Conservation (phyloP, 177 flowering plant genomes). For the Tripterygium wilfordii region DNA sequence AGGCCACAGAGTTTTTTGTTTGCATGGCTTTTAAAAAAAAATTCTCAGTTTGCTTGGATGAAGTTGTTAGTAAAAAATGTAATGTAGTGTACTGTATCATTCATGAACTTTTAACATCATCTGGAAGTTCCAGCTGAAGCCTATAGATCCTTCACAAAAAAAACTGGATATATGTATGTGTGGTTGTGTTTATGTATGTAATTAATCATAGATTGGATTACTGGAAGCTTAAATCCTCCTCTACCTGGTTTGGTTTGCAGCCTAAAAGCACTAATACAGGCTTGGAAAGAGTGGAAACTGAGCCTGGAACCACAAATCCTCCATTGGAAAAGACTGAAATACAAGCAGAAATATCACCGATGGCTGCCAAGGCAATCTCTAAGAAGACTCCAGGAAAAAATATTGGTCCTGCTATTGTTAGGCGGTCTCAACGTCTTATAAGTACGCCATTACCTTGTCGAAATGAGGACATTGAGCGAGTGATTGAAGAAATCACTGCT, state of each 20-base stretch:
- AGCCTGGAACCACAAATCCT: slow-evolving; percentile 6
- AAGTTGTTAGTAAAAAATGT: too few relatives aligned
- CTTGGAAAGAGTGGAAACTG: not conserved
- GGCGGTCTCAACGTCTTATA: slow-evolving; percentile 36
- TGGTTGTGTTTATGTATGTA: too few relatives aligned
- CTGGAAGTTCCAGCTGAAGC: too few relatives aligned
- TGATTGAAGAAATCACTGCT: slow-evolving; percentile 20
- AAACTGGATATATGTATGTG: too few relatives aligned
- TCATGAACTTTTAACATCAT: too few relatives aligned
- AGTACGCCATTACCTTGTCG: slow-evolving; percentile 2
- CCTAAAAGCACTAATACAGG: slow-evolving; percentile 1
- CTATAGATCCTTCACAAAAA: too few relatives aligned
- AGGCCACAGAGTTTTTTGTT: too few relatives aligned
- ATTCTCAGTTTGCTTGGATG: too few relatives aligned
- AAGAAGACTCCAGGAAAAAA: slow-evolving; percentile 2
- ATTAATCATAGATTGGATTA: too few relatives aligned
- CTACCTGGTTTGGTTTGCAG: not conserved
- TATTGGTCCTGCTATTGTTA: slow-evolving; percentile 1
- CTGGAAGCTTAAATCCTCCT: not conserved
- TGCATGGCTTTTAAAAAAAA: too few relatives aligned
- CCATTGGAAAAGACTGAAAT: not conserved
- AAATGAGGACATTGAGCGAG: slow-evolving; percentile 10
- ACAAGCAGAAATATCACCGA: not conserved
- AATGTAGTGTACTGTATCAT: too few relatives aligned
- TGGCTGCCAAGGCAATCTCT: not conserved